Evolutionary conservation across 257 asterid genomes (phyloP), one percentile per base, ranked within the genome.

Genomic region (Salvia hispanica): DNA sequence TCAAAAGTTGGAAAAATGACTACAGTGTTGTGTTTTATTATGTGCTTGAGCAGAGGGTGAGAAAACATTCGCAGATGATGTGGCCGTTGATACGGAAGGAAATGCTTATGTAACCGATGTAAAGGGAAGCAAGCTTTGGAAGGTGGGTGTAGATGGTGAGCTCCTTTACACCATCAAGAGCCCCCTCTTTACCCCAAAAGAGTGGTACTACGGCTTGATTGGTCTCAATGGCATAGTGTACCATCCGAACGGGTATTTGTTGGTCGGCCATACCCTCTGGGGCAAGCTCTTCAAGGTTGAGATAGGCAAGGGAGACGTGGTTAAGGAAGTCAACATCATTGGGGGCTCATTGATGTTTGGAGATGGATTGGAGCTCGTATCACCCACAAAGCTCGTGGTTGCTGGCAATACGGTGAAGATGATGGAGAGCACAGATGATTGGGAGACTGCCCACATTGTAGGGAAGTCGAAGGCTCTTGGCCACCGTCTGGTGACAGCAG

Each of bases 171-270:
- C 80, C 67, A 88, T 92, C n/a, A 70, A 64, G 18, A 86, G 83
- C 72, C 89, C 94, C 0, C 82, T 90, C 59, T 88, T 92, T 37
- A 71, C 70, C 43, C 83, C 84, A 1, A 80, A 77, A 39, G 86
- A 84, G 66, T 92, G 95, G 96, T 80, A 84, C 90, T 72, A 62
- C 18, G 79, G 78, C 57, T 52, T 84, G 2, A 64, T 92, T 6
- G 91, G 89, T 9, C 81, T 92, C 59, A 92, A 92, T 0, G 98
- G 98, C 12, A 88, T 92, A 13, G 87, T 85, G 15, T 72, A 87
- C 81, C 99, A 94, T 77, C 99, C 97, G 10, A 84, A 94, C 34
- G 96, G 96, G 0, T 94, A 88, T 85, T 76, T 94, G 28, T 73
- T 94, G 21, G 93, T 77, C 15, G 28, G 75, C 42, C 99, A 94